phyloP scores from a whole-genome alignment of 768 basidiomycete genomes.

The Gloeophyllum trabeum region DNA sequence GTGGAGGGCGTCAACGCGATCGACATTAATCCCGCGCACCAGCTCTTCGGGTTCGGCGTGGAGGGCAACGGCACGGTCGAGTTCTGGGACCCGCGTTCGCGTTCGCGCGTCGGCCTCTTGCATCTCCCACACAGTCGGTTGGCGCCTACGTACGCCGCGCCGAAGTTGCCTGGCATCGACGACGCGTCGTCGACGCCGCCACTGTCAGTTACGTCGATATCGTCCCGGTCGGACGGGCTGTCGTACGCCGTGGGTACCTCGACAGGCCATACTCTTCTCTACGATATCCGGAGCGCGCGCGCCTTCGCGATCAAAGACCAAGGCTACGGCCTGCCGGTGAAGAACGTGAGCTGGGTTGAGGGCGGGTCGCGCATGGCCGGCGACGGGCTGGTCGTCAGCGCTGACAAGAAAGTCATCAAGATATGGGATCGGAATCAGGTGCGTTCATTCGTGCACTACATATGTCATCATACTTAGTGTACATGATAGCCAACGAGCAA shows the following conservation, averaged over 20 bases:
- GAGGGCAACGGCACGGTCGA: constrained; percentile 84
- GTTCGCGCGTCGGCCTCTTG: constrained; percentile 62
- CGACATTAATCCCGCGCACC: constrained; percentile 90
- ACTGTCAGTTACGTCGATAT: constrained; percentile 72
- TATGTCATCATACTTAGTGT: constrained; percentile 1
- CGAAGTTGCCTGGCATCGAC: constrained; percentile 25
- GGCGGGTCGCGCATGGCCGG: constrained; percentile 78
- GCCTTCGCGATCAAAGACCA: constrained; percentile 92
- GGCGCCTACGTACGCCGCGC: constrained; percentile 24
- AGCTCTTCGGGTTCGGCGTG: constrained; percentile 79
- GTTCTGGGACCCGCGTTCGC: constrained; percentile 92
- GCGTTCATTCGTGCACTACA: constrained; percentile 17
- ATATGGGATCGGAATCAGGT: constrained; percentile 88
- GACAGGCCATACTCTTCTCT: constrained; percentile 88
- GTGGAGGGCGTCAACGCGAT: constrained; percentile 83
- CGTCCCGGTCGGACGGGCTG: constrained; percentile 80
- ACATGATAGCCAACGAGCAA: constrained; percentile 62
- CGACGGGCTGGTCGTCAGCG: constrained; percentile 80
- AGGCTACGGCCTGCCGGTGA: constrained; percentile 88
- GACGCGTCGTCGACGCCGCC: constrained; percentile 15
- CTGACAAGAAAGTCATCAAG: constrained; percentile 95
- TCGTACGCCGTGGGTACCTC: constrained; percentile 93
- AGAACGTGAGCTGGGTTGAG: constrained; percentile 81
- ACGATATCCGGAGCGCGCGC: constrained; percentile 79
- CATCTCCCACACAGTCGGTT: constrained; percentile 45